Percentiles rank a stretch among this genome's conserved stretches.
Conservation (phyloP, 352 stramenopile genomes). For the Globisporangium takayamanum region DNA sequence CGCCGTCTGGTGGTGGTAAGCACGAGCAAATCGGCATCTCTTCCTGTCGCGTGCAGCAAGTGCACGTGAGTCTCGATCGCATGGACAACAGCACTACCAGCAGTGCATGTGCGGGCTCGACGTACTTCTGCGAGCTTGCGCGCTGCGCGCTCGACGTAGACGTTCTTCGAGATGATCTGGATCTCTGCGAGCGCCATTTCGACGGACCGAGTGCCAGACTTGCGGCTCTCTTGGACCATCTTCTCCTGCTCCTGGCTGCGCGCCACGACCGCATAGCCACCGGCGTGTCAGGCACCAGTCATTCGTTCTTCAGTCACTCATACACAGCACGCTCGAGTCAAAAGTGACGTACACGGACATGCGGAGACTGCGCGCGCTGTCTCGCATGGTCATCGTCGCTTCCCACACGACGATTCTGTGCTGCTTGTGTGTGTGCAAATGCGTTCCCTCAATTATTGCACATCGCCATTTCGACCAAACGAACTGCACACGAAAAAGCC, state of each 20-base stretch:
- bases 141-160: constrained; percentile 68
- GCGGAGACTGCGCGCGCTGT: constrained; percentile 2
- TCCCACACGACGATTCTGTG: background rate
- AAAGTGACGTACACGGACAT: constrained; percentile 4
- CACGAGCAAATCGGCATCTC: constrained; percentile 65
- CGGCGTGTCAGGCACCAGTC: too few species aligned
- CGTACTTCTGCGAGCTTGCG: constrained; percentile 39
- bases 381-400: constrained; percentile 4
- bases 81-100: background rate
- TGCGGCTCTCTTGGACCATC: constrained; percentile 45
- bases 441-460: background rate
- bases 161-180: constrained; percentile 57
- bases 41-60: constrained; percentile 32
- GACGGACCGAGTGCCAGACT: constrained; percentile 61
- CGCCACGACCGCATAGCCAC: too few species aligned
- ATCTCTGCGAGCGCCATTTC: constrained; percentile 67
- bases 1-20: constrained; percentile 21
- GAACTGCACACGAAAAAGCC: background rate
- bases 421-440: background rate
- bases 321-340: background rate
- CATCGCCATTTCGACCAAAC: background rate
- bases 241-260: constrained; percentile 29
- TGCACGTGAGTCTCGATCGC: background rate
- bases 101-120: background rate
- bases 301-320: too few species aligned